phyloP scores from a whole-genome alignment of 2,329 filamentous ascomycete genomes.

The Cladosporium sphaerospermum region DNA sequence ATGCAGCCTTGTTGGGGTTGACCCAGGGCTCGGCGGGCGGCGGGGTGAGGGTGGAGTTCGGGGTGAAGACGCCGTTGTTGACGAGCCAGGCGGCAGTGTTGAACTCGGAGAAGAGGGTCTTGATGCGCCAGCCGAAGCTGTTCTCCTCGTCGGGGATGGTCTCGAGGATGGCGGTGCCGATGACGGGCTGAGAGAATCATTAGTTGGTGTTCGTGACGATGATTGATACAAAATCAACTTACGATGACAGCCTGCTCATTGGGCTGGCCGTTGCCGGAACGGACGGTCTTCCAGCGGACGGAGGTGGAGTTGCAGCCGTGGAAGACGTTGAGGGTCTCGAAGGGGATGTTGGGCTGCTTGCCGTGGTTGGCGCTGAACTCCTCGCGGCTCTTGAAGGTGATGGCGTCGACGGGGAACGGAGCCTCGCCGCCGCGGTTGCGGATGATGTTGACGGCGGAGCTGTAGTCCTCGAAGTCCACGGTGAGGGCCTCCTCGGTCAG shows the following conservation, averaged over 20 bases:
- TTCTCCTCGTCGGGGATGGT: conserved; percentile 20
- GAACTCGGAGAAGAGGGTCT: conserved; percentile 25
- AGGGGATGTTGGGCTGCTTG: conserved; percentile 25
- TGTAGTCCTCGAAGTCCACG: conserved; percentile 27
- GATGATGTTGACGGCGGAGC: conserved; percentile 28
- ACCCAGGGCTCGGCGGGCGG: neutral
- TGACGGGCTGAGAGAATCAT: conserved; percentile 17
- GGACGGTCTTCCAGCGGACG: conserved; percentile 23
- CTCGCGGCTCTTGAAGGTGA: conserved; percentile 22
- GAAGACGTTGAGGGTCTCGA: conserved; percentile 25
- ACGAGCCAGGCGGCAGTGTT: conserved; percentile 28
- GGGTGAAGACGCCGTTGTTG: conserved; percentile 20
- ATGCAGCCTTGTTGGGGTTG: too few relatives aligned
- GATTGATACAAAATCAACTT: conserved; percentile 11
- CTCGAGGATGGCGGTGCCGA: conserved; percentile 21
- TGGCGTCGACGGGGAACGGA: conserved; percentile 20
- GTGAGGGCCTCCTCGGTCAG: conserved; percentile 24
- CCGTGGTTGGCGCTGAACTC: conserved; percentile 27
- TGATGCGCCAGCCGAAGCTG: conserved; percentile 24
- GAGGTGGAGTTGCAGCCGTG: conserved; percentile 23
- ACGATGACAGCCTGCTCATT: conserved; percentile 24
- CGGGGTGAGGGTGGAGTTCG: conserved; percentile 12
- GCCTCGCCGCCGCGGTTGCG: conserved; percentile 23
- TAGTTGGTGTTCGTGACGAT: neutral
- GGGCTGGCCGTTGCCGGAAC: conserved; percentile 21